A percentile compares a stretch with the other conserved stretches of the same genome.
Evolutionary conservation across 1,284 basidiomycete genomes (phyloP).

Genomic region (Coriolopsis trogii): DNA sequence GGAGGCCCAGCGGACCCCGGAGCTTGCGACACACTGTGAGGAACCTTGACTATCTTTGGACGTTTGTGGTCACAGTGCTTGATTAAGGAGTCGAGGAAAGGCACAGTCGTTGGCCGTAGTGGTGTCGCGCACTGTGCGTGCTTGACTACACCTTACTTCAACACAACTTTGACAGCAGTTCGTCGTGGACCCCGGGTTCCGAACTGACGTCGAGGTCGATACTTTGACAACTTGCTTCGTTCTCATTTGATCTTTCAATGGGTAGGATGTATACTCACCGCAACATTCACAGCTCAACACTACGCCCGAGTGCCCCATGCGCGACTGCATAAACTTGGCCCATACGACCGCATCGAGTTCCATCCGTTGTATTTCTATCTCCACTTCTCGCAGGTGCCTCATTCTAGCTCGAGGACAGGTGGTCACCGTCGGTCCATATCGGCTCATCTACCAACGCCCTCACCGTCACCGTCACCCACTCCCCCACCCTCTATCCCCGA

Average conservation of each 20-base stretch:
- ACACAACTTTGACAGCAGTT: too few species aligned
- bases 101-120: too few species aligned
- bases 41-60: constrained; percentile 9
- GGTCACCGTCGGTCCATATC: constrained; percentile 6
- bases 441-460: constrained; percentile 14
- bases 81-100: too few species aligned
- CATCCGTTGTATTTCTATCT: constrained; percentile 39
- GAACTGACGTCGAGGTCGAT: too few species aligned
- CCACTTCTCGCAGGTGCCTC: constrained; percentile 30
- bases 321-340: too few species aligned
- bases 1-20: constrained; percentile 1
- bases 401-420: neutral
- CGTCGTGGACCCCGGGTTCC: too few species aligned
- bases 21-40: constrained; percentile 11
- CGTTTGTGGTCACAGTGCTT: neutral
- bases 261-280: too few species aligned
- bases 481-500: constrained; percentile 25
- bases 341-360: constrained; percentile 25
- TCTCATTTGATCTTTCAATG: too few species aligned
- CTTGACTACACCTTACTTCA: too few species aligned
- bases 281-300: constrained; percentile 21
- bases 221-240: too few species aligned
- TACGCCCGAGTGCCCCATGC: constrained; percentile 22
- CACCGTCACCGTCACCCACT: constrained; percentile 18
- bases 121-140: too few species aligned